Evolutionary conservation across 768 basidiomycete species (phyloP), one percentile per base, ranked within the genome.

Genomic region (Cubamyces sp.): DNA sequence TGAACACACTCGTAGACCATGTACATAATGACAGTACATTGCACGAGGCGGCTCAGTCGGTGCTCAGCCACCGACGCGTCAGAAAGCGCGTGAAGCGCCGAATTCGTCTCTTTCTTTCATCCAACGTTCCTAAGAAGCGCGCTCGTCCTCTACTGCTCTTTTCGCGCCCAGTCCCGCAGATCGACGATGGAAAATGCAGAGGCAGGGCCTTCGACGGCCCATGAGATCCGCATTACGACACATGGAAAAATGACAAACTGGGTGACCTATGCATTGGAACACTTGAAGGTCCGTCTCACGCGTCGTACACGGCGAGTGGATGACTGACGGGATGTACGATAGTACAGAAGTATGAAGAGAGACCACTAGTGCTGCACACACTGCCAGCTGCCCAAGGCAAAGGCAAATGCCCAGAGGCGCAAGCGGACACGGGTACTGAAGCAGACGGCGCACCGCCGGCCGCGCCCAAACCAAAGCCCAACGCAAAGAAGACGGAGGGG

Each of bases 291-390:
- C 54, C 26, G 72, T 43, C 11, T 7, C 12, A 1, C 19, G 15
- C 8, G 6, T 7, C 9, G 11, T 26, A 3, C 9, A 21, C 23
- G 11, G 11, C 9, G 19, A 34, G 8, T 15, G 37, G 23, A 25
- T 15, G 28, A 23, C 52, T 62, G 19, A 54, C 26, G n/a, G 23
- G 6, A 8, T 43, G 16, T 39, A 14, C 2, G 37, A 30, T 18
- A 30, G 21, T 25, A 21, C 64, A 87, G 85, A 76, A 78, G 64
- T 75, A 84, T 55, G 80, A 81, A 55, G 71, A 77, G 23, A 75
- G 71, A 57, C 79, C 84, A 0, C 68, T 90, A 23, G 77, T 82
- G 3, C 73, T 90, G 16, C 87, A 90, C 67, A 88, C 88, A 0
- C 74, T 86, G 3, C 87, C 87, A 3, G 68, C 73, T 4, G 49